Percentiles rank a stretch among this genome's conserved stretches.
phyloP scores from a whole-genome alignment of 192 early-diverging fungal genomes.

The Chytriomyces sp. region DNA sequence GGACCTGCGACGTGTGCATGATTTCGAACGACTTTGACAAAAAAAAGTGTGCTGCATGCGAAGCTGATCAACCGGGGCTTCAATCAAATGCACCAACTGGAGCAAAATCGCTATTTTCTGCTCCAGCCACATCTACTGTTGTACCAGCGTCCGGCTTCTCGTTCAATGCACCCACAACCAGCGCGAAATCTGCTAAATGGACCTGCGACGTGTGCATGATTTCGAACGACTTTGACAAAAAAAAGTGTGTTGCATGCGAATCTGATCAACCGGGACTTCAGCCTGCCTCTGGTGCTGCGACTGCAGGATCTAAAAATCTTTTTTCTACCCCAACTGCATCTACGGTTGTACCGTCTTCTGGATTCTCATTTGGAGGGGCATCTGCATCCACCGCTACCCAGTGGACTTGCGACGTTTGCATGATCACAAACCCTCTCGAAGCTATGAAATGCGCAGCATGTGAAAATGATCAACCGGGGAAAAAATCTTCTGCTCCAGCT shows the following conservation, averaged over 20 bases:
- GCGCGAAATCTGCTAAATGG: neutral
- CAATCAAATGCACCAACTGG: neutral
- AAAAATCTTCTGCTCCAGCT: neutral
- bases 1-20: neutral
- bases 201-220: neutral
- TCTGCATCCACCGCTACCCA: neutral
- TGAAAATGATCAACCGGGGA: conserved; percentile 18
- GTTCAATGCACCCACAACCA: neutral
- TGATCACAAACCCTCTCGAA: conserved; percentile 11
- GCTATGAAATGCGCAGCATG: conserved; percentile 23
- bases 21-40: neutral
- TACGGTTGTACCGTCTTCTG: neutral
- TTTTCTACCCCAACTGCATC: neutral
- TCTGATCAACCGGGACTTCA: neutral
- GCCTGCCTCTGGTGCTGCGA: neutral
- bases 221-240: neutral
- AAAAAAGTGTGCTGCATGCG: neutral
- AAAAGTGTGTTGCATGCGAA: neutral
- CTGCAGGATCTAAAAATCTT: neutral
- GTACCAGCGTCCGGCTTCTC: neutral
- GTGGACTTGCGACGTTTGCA: conserved; percentile 25
- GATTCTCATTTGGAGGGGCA: conserved; percentile 16
- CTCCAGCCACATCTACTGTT: neutral
- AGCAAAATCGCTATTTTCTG: neutral
- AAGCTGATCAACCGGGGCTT: neutral